A percentile compares a stretch with the other conserved stretches of the same genome.
These are phyloP conservation scores for Physaria fendleri DNA, from an alignment of 345 rosid species.

Conservation along the genomic window DNA sequence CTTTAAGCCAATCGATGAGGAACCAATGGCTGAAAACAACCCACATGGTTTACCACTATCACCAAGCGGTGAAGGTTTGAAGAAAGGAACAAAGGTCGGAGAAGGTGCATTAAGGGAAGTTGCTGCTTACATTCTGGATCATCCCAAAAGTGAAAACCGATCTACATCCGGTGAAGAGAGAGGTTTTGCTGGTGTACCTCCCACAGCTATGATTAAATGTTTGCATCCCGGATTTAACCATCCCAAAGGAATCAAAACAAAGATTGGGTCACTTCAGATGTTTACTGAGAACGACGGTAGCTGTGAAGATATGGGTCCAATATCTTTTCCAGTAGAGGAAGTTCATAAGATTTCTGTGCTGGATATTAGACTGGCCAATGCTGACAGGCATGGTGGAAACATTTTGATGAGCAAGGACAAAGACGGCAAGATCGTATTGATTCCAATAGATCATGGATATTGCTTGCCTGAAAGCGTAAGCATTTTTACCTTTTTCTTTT, in stretches of 20 bases:
- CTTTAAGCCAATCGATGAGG: constrained; percentile 86
- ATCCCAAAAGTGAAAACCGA: constrained; percentile 39
- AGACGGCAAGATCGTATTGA: constrained; percentile 41
- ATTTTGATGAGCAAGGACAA: constrained; percentile 52
- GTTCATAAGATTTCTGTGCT: constrained; percentile 83
- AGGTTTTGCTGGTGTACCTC: constrained; percentile 89
- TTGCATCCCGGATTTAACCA: constrained; percentile 66
- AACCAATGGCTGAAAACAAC: constrained; percentile 79
- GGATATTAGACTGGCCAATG: constrained; percentile 86
- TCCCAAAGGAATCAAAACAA: constrained; percentile 39
- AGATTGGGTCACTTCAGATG: constrained; percentile 85
- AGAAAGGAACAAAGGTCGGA: constrained; percentile 84
- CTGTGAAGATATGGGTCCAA: constrained; percentile 86
- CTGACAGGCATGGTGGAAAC: constrained; percentile 89
- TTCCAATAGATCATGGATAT: constrained; percentile 93
- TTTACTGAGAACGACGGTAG: constrained; percentile 67
- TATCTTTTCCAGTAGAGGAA: constrained; percentile 61
- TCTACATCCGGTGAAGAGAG: constrained; percentile 28
- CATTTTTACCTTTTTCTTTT: background rate
- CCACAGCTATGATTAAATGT: constrained; percentile 67
- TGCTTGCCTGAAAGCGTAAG: constrained; percentile 86
- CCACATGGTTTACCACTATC: constrained; percentile 71
- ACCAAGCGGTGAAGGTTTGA: constrained; percentile 65
- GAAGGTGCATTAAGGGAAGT: constrained; percentile 88
- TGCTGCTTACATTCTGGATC: constrained; percentile 82